Percentiles rank a stretch among this genome's conserved stretches.
These are phyloP conservation scores for Hypoxylon sp. DNA, from an alignment of 2,329 filamentous ascomycete species.

Conservation along the genomic window DNA sequence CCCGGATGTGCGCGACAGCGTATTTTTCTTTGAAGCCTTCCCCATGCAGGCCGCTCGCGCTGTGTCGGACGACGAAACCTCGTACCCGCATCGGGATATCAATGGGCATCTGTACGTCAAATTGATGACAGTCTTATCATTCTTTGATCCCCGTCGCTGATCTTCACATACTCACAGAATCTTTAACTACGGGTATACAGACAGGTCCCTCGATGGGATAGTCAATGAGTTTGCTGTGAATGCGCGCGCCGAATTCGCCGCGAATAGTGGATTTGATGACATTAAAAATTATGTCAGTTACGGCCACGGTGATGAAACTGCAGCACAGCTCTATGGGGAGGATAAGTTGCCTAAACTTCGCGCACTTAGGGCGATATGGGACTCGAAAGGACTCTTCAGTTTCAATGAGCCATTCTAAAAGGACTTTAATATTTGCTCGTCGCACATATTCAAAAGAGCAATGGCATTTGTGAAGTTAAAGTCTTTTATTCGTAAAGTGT, in stretches of 20 bases:
- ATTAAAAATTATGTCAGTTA: slow-evolving; percentile 10
- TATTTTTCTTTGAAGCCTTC: too few species aligned
- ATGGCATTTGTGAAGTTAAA: too few species aligned
- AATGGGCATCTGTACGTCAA: slow-evolving; percentile 5
- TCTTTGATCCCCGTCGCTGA: background rate
- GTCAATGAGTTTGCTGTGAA: slow-evolving; percentile 9
- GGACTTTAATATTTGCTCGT: too few species aligned
- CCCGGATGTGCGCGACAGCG: slow-evolving; percentile 10
- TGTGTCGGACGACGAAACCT: background rate
- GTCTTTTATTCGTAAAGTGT: too few species aligned
- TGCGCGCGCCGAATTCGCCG: background rate
- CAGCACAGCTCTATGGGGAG: slow-evolving; percentile 1
- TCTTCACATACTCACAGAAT: background rate
- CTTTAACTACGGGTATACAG: background rate
- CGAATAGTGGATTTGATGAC: background rate
- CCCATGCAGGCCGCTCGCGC: background rate
- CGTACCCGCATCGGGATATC: slow-evolving; percentile 11
- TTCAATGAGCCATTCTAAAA: too few species aligned
- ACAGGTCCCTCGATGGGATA: background rate
- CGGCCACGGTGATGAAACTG: slow-evolving; percentile 10
- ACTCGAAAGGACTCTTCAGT: too few species aligned
- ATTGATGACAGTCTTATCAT: background rate
- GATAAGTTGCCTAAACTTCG: slow-evolving; percentile 11
- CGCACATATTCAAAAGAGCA: too few species aligned
- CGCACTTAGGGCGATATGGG: slow-evolving; percentile 8